Evolutionary conservation across 1,139 yeast genomes (phyloP).

Genomic region (Pichia sp.): DNA sequence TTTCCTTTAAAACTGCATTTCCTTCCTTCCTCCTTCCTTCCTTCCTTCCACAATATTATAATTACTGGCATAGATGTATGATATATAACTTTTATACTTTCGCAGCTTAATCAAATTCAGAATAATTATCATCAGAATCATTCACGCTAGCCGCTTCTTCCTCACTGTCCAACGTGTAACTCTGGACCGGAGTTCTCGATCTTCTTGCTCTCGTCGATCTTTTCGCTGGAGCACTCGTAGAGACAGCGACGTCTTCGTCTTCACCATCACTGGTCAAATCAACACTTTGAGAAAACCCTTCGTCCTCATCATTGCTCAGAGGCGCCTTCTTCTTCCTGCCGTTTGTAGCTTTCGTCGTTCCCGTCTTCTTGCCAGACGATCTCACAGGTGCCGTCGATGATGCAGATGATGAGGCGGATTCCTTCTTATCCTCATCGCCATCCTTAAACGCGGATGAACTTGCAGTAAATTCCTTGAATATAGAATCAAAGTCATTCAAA

Average conservation of each 20-base stretch:
- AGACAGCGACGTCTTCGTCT: constrained; percentile 14
- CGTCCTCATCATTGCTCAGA: constrained; percentile 19
- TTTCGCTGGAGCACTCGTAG: constrained; percentile 19
- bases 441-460: constrained; percentile 9
- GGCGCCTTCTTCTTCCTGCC: constrained; percentile 11
- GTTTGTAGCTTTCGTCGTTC: constrained; percentile 14
- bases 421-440: neutral
- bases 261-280: constrained; percentile 9
- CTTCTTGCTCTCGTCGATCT: constrained; percentile 15
- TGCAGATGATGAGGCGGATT: neutral
- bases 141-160: constrained; percentile 10
- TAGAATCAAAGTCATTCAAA: constrained; percentile 28
- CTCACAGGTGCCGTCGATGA: neutral
- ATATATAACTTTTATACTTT: neutral
- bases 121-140: constrained; percentile 3
- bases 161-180: constrained; percentile 15
- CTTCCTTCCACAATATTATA: neutral
- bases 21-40: neutral
- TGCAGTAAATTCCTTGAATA: constrained; percentile 22
- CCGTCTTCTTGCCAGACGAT: neutral
- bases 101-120: constrained; percentile 4
- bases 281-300: constrained; percentile 17
- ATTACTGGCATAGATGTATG: neutral
- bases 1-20: neutral
- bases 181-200: constrained; percentile 5